Evolutionary conservation across 805 yeast species (phyloP), one percentile per base, ranked within the genome.

Genomic region (Ogataea populi-albae): DNA sequence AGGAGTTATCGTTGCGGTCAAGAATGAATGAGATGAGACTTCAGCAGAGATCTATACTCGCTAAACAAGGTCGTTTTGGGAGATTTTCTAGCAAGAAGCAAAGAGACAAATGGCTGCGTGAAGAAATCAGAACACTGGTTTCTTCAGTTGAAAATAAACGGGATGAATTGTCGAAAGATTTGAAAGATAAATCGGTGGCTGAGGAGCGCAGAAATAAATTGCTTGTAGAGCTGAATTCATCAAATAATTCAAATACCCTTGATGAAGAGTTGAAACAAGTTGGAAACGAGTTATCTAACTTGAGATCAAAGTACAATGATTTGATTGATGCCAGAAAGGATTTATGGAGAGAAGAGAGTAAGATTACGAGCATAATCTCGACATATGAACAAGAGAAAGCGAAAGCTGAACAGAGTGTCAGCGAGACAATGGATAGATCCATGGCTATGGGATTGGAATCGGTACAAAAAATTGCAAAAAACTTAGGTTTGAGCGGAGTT

Each of bases 261-360:
- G 45, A 54, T 6, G 50, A 54, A 4, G 64, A 64, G 35, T 36
- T 67, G 12, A 49, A 63, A 11, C 54, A 55, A n/a, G 5, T 64
- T 2, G 59, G 62, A 18, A 26, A 38, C 0, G 54, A 58, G 16
- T 35, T 69, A 6, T 38, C 46, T 1, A 32, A 36, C 0, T 47
- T 72, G 15, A 79, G 71, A 46, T 40, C 50, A 3, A 49, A 67
- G 17, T 69, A 76, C 31, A 57, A 64, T 15, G 59, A 54, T 3
- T 65, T 77, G 18, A 68, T 74, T 9, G 95, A 87, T 49, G 70
- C 76, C 41, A 73, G 94, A 48, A 87, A 84, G 52, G 62, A 60
- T 6, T 61, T 81, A 8, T 86, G 95, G 95, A 74, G 96, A 51
- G 79, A 80, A 16, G 93, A 86, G 47, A 77, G 84, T 32, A 77